Conservation (phyloP, 1,284 basidiomycete species). For the Irpex sp. region DNA sequence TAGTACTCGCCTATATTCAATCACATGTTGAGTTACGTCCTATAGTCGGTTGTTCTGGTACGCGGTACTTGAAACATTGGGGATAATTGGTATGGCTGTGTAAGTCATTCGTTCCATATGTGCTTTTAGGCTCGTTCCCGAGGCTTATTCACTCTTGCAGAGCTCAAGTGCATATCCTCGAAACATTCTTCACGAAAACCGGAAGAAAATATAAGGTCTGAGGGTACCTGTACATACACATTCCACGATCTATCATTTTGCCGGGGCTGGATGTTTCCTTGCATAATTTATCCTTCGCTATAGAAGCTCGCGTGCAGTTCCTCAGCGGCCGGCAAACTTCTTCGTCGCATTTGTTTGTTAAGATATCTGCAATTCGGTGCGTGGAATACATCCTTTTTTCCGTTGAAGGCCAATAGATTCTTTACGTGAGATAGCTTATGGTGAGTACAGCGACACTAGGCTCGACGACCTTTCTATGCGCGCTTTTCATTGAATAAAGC, state of each 20-base stretch:
- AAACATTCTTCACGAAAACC: conserved; percentile 91
- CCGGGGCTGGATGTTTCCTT: background rate
- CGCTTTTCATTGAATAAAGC: too few relatives aligned
- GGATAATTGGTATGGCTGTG: conserved; percentile 80
- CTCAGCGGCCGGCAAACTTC: too few relatives aligned
- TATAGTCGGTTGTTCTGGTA: conserved; percentile 87
- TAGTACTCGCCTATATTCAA: conserved; percentile 27
- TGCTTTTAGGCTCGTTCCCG: conserved; percentile 8
- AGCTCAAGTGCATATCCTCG: conserved; percentile 84
- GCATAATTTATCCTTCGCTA: background rate
- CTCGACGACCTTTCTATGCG: too few relatives aligned
- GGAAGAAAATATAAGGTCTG: conserved; percentile 83
- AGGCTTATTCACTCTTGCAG: conserved; percentile 34
- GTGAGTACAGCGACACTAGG: too few relatives aligned
- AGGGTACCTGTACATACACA: conserved; percentile 6
- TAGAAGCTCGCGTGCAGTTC: background rate
- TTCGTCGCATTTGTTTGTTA: too few relatives aligned
- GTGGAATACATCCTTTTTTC: too few relatives aligned
- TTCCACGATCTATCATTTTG: background rate
- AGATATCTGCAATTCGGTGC: too few relatives aligned
- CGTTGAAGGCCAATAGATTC: too few relatives aligned
- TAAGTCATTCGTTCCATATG: conserved; percentile 35
- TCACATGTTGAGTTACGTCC: conserved; percentile 18
- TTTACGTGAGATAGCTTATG: too few relatives aligned
- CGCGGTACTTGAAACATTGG: conserved; percentile 73